Base-by-base conservation (phyloP, 768 basidiomycete genomes). In the Gloeostereum incarnatum region DNA sequence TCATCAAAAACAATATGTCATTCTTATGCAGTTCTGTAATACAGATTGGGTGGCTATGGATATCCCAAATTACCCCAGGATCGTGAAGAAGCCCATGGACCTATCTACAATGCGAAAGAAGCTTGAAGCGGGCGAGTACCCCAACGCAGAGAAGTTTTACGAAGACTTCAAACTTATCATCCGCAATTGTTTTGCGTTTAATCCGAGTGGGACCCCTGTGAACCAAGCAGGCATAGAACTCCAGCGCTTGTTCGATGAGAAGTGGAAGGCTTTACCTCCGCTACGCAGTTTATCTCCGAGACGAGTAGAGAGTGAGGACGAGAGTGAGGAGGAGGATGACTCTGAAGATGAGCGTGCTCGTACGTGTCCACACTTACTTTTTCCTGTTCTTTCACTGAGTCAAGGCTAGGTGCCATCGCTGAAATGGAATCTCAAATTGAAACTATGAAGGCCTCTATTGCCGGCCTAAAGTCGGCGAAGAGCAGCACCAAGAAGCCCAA, bases 31-130 rank as follows among this genome's bases (percentile, higher is more conserved):
- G 39, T 13, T 20, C 38, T 38, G 40, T 25, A 40, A 29, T 21
- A 13, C 45, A 92, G 92, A 96, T 56, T 78, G 80, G 61, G 63
- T 78, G 30, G 77, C 74, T 50, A 68, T 92, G 47, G 73, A 81
- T 23, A 71, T 97, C 33, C 94, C 93, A 0, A 66, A 71, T 14
- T 99, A 99, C 58, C 78, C 79, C 2, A 86, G 81, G 59, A 62
- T 94, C 48, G 69, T 99, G 56, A 94, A 92, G 68, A 80, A 78
- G 50, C 96, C 96, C 3, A 98, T 99, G 89, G 96, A 99, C 57
- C 56, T 99, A 42, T 72, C 77, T 8, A 91, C 88, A 6, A 92
- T 99, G 68, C 77, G 78, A 48, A 75, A 65, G 56, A 94, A 92
- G 60, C 68, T 99, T 34, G 85, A 91, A 29, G 66, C 65, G 23